Evolutionary conservation across 257 asterid species (phyloP).

Genomic region (Penstemon davidsonii): DNA sequence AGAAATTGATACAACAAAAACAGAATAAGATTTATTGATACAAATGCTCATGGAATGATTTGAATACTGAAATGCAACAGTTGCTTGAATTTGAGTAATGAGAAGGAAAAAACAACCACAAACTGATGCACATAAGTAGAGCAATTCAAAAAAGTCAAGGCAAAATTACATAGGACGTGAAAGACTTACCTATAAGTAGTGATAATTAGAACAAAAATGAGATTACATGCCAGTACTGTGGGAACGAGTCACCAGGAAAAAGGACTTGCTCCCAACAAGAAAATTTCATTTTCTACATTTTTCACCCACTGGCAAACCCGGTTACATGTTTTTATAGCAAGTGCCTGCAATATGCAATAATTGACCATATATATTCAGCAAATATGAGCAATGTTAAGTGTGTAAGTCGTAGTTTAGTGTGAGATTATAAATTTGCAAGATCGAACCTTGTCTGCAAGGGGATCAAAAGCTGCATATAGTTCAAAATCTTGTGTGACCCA

Average conservation of each 20-base stretch:
- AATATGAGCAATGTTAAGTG: background rate
- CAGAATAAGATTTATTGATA: background rate
- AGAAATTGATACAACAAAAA: too few relatives aligned
- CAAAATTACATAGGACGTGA: background rate
- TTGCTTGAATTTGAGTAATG: slow-evolving; percentile 10
- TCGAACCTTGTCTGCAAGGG: slow-evolving; percentile 98
- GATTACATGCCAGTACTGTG: slow-evolving; percentile 37
- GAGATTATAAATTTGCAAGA: slow-evolving; percentile 17
- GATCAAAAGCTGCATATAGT: slow-evolving; percentile 97
- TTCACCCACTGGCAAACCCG: slow-evolving; percentile 96
- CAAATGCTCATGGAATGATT: slow-evolving; percentile 24
- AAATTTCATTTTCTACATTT: slow-evolving; percentile 82
- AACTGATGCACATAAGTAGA: slow-evolving; percentile 10
- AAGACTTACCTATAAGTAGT: too few relatives aligned
- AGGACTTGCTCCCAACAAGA: slow-evolving; percentile 88
- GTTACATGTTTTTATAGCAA: slow-evolving; percentile 91
- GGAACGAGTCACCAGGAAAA: slow-evolving; percentile 75
- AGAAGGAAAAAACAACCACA: slow-evolving; percentile 11
- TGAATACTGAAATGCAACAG: slow-evolving; percentile 25
- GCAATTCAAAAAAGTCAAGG: slow-evolving; percentile 12
- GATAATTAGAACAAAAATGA: background rate
- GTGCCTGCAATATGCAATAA: slow-evolving; percentile 61
- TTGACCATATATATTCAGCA: slow-evolving; percentile 16
- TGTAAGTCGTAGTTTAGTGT: background rate
- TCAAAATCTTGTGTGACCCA: slow-evolving; percentile 98